Conservation (phyloP, 345 rosid genomes). For the Bretschneidera sinensis region DNA sequence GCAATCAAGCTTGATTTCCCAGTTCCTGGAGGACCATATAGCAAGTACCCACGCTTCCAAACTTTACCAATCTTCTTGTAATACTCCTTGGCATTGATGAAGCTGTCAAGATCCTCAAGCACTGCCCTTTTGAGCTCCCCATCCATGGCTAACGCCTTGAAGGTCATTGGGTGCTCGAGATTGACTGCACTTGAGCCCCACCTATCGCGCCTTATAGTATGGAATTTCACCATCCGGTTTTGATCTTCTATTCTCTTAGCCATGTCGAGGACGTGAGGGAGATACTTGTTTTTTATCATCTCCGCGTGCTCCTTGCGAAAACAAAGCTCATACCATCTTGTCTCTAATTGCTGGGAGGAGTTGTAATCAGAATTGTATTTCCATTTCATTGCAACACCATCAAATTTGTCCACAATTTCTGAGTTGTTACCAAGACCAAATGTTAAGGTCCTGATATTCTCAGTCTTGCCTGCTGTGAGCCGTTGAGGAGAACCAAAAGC, state of each 20-base stretch:
- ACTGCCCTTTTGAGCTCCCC: constrained; percentile 24
- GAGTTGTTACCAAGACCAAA: constrained; percentile 30
- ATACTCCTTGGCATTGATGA: constrained; percentile 18
- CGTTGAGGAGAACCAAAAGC: constrained; percentile 5
- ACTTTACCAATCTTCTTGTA: constrained; percentile 26
- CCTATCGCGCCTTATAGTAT: constrained; percentile 23
- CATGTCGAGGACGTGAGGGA: constrained; percentile 28
- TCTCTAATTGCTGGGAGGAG: neutral
- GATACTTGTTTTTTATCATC: constrained; percentile 26
- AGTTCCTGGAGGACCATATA: constrained; percentile 29
- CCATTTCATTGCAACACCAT: constrained; percentile 33
- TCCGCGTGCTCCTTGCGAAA: constrained; percentile 22
- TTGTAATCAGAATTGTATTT: constrained; percentile 17
- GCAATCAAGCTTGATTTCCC: constrained; percentile 31
- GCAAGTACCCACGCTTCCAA: constrained; percentile 27
- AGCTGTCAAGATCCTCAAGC: constrained; percentile 31
- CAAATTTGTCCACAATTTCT: constrained; percentile 27
- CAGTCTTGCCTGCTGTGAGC: constrained; percentile 32
- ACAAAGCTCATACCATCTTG: constrained; percentile 33
- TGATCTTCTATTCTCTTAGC: constrained; percentile 30
- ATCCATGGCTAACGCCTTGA: constrained; percentile 38
- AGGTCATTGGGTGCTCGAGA: constrained; percentile 40
- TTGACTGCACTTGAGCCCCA: constrained; percentile 26
- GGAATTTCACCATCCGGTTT: constrained; percentile 24
- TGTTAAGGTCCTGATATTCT: constrained; percentile 20